Percentiles rank a stretch among this genome's conserved stretches.
These are phyloP conservation scores for Cercospora zeae-maydis DNA, from an alignment of 2,329 filamentous ascomycete genomes.

Conservation along the genomic window DNA sequence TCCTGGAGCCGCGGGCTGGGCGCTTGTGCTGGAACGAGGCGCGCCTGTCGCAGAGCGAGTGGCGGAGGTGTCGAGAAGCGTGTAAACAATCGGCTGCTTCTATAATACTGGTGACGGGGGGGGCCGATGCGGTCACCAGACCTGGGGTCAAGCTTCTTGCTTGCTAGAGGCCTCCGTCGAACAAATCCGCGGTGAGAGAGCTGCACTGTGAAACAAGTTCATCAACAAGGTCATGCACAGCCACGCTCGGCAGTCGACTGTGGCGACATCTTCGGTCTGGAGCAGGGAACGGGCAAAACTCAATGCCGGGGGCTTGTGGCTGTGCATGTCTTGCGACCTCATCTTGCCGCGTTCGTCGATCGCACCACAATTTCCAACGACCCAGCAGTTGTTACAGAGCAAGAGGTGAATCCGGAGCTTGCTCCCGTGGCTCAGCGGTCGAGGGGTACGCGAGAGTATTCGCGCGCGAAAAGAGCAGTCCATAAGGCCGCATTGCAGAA, in stretches of 20 bases:
- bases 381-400: too few relatives aligned
- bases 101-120: conserved; percentile 1
- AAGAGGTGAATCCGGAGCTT: too few relatives aligned
- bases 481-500: too few relatives aligned
- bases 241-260: background rate
- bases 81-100: background rate
- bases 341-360: background rate
- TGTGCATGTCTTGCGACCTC: background rate
- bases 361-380: background rate
- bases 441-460: too few relatives aligned
- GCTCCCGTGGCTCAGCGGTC: too few relatives aligned
- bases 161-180: conserved; percentile 1
- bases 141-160: conserved; percentile 9
- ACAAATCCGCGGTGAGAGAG: background rate
- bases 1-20: conserved; percentile 6
- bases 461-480: too few relatives aligned
- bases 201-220: background rate
- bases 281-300: background rate
- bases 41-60: conserved; percentile 1
- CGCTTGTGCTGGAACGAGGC: conserved; percentile 12
- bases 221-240: conserved; percentile 4
- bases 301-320: background rate
- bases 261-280: background rate
- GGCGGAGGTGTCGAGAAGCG: background rate
- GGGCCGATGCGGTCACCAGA: conserved; percentile 7